A percentile compares a stretch with the other conserved stretches of the same genome.
phyloP scores from a whole-genome alignment of 768 basidiomycete species.

The Amanita subjunquillea region DNA sequence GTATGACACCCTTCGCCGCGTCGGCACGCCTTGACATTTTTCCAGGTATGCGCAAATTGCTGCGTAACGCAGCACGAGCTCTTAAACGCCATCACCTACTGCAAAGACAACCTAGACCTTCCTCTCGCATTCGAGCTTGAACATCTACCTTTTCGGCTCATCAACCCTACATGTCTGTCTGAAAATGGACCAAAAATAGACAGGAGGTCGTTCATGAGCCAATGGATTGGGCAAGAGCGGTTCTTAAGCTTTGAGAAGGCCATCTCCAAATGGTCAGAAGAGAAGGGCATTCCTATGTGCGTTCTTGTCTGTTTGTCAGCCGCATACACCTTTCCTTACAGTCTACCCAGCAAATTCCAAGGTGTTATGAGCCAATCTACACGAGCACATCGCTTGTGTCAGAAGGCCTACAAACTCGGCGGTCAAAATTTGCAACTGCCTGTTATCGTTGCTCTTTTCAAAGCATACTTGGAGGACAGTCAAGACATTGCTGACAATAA shows the following conservation, averaged over 20 bases:
- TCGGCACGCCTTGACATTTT: constrained; percentile 4
- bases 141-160: constrained; percentile 41
- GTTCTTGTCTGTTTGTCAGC: constrained; percentile 11
- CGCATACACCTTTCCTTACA: constrained; percentile 4
- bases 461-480: constrained; percentile 54
- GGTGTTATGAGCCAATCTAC: constrained; percentile 60
- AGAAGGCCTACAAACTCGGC: constrained; percentile 55
- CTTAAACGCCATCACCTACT: constrained; percentile 34
- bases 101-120: constrained; percentile 35
- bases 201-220: constrained; percentile 29
- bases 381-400: constrained; percentile 59
- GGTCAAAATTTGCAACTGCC: constrained; percentile 52
- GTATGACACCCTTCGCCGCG: constrained; percentile 18
- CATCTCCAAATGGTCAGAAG: constrained; percentile 41
- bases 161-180: constrained; percentile 25
- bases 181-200: constrained; percentile 27
- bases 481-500: constrained; percentile 53
- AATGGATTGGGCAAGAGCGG: constrained; percentile 43
- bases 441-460: constrained; percentile 48
- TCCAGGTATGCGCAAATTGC: constrained; percentile 41
- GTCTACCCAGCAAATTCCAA: constrained; percentile 34
- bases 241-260: constrained; percentile 28
- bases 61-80: constrained; percentile 44
- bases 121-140: constrained; percentile 41
- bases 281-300: constrained; percentile 51